Percentiles rank a stretch among this genome's conserved stretches.
These are phyloP conservation scores for Sanchytrium tribonematis DNA, from an alignment of 371 early-diverging fungal genomes.

Conservation along the genomic window DNA sequence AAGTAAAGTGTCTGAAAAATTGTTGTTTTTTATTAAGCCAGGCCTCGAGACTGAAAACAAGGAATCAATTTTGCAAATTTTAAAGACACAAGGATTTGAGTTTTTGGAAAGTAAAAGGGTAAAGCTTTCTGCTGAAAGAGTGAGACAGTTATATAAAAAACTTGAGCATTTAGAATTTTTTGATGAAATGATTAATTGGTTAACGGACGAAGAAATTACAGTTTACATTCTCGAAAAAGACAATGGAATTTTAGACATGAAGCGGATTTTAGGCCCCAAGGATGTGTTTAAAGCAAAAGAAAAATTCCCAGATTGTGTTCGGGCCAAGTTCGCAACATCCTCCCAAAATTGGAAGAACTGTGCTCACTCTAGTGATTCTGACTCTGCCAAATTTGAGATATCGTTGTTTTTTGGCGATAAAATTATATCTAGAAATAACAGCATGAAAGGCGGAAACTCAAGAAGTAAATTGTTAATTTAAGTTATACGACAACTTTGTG, in stretches of 20 bases:
- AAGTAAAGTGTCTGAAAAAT: background rate
- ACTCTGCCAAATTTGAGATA: background rate
- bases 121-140: background rate
- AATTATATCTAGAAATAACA: background rate
- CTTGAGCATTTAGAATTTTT: background rate
- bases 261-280: background rate
- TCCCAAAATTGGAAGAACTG: background rate
- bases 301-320: background rate
- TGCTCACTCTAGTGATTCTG: background rate
- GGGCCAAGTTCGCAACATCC: background rate
- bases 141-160: background rate
- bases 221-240: background rate
- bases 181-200: background rate
- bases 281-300: background rate
- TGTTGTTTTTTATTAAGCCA: background rate
- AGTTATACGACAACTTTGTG: too few species aligned
- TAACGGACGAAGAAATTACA: background rate
- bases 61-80: background rate
- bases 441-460: background rate
- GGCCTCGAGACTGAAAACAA: background rate
- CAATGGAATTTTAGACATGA: background rate
- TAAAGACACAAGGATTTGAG: background rate
- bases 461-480: background rate
- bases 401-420: background rate
- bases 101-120: background rate